Conservation (phyloP, 805 yeast genomes). For the Metschnikowia lachancei region DNA sequence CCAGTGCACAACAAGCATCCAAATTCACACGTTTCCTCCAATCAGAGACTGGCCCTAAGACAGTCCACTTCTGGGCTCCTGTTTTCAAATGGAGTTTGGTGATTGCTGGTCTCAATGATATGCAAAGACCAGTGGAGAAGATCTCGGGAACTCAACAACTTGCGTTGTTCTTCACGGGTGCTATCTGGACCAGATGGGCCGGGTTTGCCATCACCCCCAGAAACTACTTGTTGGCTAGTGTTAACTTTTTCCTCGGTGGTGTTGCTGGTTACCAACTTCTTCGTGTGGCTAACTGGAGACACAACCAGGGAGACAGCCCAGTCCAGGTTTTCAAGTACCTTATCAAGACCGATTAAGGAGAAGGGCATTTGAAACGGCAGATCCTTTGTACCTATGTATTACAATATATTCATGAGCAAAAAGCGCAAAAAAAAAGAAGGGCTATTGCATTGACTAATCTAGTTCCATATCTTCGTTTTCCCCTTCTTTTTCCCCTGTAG, state of each 20-base stretch:
- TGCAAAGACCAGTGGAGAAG: constrained; percentile 87
- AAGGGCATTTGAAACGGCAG: neutral
- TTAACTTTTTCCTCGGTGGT: constrained; percentile 86
- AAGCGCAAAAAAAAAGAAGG: too few relatives aligned
- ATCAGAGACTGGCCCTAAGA: constrained; percentile 92
- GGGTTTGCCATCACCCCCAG: constrained; percentile 83
- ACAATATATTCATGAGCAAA: constrained; percentile 4
- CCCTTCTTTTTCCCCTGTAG: neutral
- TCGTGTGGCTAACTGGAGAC: constrained; percentile 70
- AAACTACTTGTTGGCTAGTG: constrained; percentile 84
- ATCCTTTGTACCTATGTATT: constrained; percentile 1
- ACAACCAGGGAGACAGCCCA: constrained; percentile 58
- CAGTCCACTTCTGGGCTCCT: constrained; percentile 95
- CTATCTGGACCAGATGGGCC: constrained; percentile 98
- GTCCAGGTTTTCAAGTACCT: constrained; percentile 58
- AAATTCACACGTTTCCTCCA: constrained; percentile 69
- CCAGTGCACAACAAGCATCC: constrained; percentile 38
- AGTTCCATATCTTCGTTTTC: constrained; percentile 4
- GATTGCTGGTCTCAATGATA: constrained; percentile 84
- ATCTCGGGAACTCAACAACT: constrained; percentile 85
- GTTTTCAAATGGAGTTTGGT: constrained; percentile 79
- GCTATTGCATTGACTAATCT: neutral
- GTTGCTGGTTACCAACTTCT: constrained; percentile 84
- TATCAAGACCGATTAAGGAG: constrained; percentile 26
- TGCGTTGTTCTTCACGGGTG: constrained; percentile 87